phyloP scores from a whole-genome alignment of 2,329 filamentous ascomycete species.

The Ceratocystis albifundus region DNA sequence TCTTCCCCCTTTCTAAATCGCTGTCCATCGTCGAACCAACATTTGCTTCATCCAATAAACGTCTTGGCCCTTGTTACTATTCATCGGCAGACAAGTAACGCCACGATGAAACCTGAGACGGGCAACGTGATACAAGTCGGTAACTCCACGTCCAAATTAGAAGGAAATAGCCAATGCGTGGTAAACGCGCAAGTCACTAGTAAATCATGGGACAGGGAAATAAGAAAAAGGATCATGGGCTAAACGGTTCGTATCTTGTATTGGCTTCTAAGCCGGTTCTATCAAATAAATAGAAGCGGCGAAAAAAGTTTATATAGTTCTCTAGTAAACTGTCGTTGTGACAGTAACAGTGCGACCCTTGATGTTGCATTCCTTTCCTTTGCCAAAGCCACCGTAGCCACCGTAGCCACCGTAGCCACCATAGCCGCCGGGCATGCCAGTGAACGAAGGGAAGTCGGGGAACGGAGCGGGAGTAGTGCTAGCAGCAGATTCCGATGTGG shows the following conservation, averaged over 20 bases:
- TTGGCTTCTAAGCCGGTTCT: not conserved
- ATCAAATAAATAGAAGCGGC: not conserved
- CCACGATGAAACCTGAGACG: constrained; percentile 2
- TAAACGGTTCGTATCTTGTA: not conserved
- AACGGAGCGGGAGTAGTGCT: not conserved
- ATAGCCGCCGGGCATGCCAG: not conserved
- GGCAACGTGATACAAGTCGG: not conserved
- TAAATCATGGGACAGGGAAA: not conserved
- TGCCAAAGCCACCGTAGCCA: not conserved
- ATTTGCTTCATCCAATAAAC: not conserved
- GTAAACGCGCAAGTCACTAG: not conserved
- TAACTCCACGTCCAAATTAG: not conserved
- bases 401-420: not conserved
- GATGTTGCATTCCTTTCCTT: constrained; percentile 7
- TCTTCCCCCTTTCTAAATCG: too few relatives aligned
- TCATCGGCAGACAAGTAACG: not conserved
- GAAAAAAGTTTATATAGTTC: not conserved
- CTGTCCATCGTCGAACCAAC: not conserved
- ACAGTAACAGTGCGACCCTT: constrained; percentile 1
- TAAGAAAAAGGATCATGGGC: not conserved
- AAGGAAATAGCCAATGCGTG: not conserved
- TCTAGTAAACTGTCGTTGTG: constrained; percentile 12
- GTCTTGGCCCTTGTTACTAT: not conserved
- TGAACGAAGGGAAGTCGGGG: constrained; percentile 14
- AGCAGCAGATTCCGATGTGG: not conserved